Base-by-base conservation (phyloP, 2,329 filamentous ascomycete genomes). In the Alternaria infectoria region DNA sequence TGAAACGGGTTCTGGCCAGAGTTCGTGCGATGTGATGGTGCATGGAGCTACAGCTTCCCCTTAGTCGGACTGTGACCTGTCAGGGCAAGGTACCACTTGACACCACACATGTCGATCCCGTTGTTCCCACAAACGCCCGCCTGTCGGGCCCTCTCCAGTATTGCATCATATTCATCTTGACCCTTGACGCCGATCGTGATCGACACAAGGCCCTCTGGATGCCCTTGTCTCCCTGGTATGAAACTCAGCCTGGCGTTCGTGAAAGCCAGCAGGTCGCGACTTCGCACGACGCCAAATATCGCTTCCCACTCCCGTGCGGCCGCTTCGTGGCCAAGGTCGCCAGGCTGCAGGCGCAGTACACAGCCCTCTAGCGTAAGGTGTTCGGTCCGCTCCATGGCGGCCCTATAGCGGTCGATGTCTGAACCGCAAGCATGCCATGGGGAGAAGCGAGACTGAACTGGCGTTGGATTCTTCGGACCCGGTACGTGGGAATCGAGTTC, bases 351-450 rank as follows among this genome's bases (percentile, higher is more conserved):
- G 17, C 81, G 74, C 45, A 80, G 70, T 5, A 78, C 69, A 50
- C 75, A 78, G 21, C 75, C 75, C 23, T 79, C 54, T 4, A 84
- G 72, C 19, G 72, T 69, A 32, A 83, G 71, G 58, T 82, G 74
- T 9, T 72, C 69, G 40, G 71, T 55, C 8, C 75, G 73, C 57
- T 74, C 77, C 82, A 83, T 84, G 6, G 59, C 74, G 0, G 72
- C 63, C 11, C 69, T 76, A 62, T 83, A 83, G 3, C 44, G 61
- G 13, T 70, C 59, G 62, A 80, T 76, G 36, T 80, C 71, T 2
- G 72, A 59, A 0, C 82, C 82, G 55, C 79, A 82, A 0, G 81
- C 79, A 67, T 84, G 82, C 82, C 82, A 85, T 2, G 80, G 82
- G 10, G 80, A 81, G 69, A 82, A 83, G 4, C 71, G 71, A 6